Evolutionary conservation across 768 basidiomycete species (phyloP).

Genomic region (Coprinopsis sp.): DNA sequence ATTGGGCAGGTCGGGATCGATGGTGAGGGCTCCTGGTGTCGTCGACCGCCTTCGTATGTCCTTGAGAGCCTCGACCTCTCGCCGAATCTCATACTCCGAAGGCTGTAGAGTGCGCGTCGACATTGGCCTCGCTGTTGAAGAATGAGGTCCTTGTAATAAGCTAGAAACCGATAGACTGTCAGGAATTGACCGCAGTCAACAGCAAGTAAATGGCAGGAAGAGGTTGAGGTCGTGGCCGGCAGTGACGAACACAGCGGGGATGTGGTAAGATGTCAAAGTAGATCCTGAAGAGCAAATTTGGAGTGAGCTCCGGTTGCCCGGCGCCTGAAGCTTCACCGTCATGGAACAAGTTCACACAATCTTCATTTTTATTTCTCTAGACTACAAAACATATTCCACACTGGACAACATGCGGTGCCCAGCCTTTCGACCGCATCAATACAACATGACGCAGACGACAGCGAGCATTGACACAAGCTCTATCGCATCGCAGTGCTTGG

Average conservation of each 20-base stretch:
- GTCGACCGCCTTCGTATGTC: constrained; percentile 83
- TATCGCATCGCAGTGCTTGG: constrained; percentile 15
- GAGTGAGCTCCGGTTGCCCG: constrained; percentile 21
- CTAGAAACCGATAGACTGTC: not conserved
- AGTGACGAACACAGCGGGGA: not conserved
- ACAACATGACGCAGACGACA: no score
- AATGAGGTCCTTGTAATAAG: not conserved
- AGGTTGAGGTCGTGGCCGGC: not conserved
- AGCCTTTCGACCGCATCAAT: no score
- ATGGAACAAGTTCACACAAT: no score
- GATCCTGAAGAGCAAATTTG: constrained; percentile 15
- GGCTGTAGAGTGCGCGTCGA: constrained; percentile 57
- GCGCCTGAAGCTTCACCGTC: constrained; percentile 9
- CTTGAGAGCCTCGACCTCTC: constrained; percentile 80
- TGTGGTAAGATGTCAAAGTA: not conserved
- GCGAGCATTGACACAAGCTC: constrained; percentile 8
- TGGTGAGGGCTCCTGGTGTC: constrained; percentile 73
- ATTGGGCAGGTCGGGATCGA: constrained; percentile 91
- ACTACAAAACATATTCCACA: no score
- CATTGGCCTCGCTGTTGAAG: constrained; percentile 24
- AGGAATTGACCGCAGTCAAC: no score
- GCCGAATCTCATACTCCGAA: constrained; percentile 78
- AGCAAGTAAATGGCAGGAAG: no score
- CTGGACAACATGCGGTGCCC: no score
- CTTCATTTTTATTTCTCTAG: no score